Conservation (phyloP, 805 yeast genomes). For the Maudiozyma barnettii region DNA sequence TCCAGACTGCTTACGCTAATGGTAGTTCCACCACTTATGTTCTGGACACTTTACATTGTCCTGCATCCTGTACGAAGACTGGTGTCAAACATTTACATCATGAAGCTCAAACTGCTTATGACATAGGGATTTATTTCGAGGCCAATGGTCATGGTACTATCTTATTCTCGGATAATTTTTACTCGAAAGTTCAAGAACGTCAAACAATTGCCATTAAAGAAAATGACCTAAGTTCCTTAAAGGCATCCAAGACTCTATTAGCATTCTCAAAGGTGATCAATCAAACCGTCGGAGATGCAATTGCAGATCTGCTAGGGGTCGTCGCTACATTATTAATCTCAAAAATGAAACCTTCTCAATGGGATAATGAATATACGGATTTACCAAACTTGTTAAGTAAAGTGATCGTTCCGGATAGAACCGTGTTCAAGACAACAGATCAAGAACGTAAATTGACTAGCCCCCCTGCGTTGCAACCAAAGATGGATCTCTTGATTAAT, state of each 20-base stretch:
- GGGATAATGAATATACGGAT: constrained; percentile 74
- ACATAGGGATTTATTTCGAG: constrained; percentile 90
- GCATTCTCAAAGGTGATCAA: constrained; percentile 67
- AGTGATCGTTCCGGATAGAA: constrained; percentile 75
- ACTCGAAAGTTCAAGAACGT: constrained; percentile 15
- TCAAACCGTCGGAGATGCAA: constrained; percentile 98
- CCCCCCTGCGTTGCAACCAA: constrained; percentile 68
- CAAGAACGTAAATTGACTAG: constrained; percentile 76
- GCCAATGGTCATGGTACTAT: constrained; percentile 99
- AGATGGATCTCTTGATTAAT: constrained; percentile 57
- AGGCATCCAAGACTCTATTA: constrained; percentile 35
- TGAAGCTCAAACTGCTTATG: constrained; percentile 69
- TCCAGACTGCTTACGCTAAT: constrained; percentile 97
- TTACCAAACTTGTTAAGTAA: constrained; percentile 80
- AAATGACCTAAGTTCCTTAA: not conserved
- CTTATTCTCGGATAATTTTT: constrained; percentile 53
- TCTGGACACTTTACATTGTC: constrained; percentile 49
- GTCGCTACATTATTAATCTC: constrained; percentile 52
- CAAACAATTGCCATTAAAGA: not conserved
- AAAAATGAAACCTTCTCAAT: constrained; percentile 49
- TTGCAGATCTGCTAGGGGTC: constrained; percentile 80
- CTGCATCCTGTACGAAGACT: constrained; percentile 84
- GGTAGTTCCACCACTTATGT: constrained; percentile 79
- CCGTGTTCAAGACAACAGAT: constrained; percentile 70
- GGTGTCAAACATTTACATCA: constrained; percentile 97